Evolutionary conservation across 257 asterid genomes (phyloP), one percentile per base, ranked within the genome.

Genomic region (Scutellaria minor): DNA sequence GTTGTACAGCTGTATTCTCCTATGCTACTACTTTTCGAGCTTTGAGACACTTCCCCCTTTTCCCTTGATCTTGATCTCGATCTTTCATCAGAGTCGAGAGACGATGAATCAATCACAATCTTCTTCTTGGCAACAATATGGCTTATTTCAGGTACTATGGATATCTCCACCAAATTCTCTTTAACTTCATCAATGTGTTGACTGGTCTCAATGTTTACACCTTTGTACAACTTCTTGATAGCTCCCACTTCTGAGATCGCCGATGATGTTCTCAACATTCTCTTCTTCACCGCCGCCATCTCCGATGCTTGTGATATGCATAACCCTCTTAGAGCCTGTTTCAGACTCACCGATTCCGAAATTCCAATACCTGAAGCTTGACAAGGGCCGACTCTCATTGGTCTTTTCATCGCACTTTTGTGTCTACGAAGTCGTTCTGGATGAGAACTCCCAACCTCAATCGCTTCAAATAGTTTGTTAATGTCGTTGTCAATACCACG

Each of bases 231-330:
- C 66, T 79, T 85, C 76, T 77, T 83, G 79, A 80, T 62, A 56
- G 86, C 78, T 75, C 86, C 90, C 9, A 75, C 70, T 80, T 82
- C 85, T 1, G 84, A 77, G 61, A 75, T 54, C 53, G 82, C 83
- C 3, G 90, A 79, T 37, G 85, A 78, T 2, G 80, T 82, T 76
- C 84, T 89, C 5, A 83, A 76, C 62, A 81, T 47, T 41, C 89
- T 83, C 68, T 86, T 93, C 88, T 89, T 94, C 62, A 85, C 75
- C 58, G 97, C 90, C 45, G 98, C 98, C 93, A 91, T 87, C 79
- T 88, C 97, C 0, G 98, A 94, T 55, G 98, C 98, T 74, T 94
- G 98, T 68, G 98, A 89, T 74, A 94, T 89, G 86, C 96, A 89
- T 80, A 91, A 76, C 65, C 98, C 97, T 86, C 98, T 81, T 59